phyloP scores from a whole-genome alignment of 176 grass and related monocot genomes.

The Elymus sibiricus region DNA sequence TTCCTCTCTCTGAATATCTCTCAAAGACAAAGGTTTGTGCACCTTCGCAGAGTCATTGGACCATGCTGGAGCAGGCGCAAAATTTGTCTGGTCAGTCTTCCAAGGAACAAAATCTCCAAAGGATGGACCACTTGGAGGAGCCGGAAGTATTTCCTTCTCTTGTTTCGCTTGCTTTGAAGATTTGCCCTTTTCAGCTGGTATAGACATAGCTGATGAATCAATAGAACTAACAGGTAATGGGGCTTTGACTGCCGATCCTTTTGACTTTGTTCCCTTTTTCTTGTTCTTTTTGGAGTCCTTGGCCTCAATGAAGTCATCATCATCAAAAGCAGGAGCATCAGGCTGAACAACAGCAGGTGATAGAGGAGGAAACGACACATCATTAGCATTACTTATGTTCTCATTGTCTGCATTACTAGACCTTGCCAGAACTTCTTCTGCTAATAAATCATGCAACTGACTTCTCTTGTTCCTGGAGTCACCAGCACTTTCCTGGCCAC shows the following conservation, averaged over 20 bases:
- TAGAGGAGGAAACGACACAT: slow-evolving; percentile 37
- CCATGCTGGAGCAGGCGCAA: slow-evolving; percentile 74
- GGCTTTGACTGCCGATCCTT: slow-evolving; percentile 51
- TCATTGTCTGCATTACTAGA: slow-evolving; percentile 54
- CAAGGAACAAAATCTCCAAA: slow-evolving; percentile 94
- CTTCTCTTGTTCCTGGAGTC: slow-evolving; percentile 71
- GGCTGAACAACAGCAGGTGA: slow-evolving; percentile 24
- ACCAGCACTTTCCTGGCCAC: slow-evolving; percentile 35
- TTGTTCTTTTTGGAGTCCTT: slow-evolving; percentile 91
- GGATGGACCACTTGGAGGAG: slow-evolving; percentile 70
- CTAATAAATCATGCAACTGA: slow-evolving; percentile 80
- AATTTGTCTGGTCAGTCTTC: slow-evolving; percentile 67
- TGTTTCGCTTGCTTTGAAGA: slow-evolving; percentile 46
- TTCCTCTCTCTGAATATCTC: slow-evolving; percentile 91
- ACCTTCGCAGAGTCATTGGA: slow-evolving; percentile 67
- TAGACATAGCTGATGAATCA: slow-evolving; percentile 41
- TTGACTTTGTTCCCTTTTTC: slow-evolving; percentile 79
- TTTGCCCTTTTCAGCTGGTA: slow-evolving; percentile 54
- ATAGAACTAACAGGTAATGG: slow-evolving; percentile 44
- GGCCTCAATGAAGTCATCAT: slow-evolving; percentile 93
- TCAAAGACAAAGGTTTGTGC: slow-evolving; percentile 71
- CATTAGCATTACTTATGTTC: slow-evolving; percentile 34
- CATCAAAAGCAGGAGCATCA: slow-evolving; percentile 50
- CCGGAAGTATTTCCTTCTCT: slow-evolving; percentile 58
- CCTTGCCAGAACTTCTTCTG: slow-evolving; percentile 80